These are phyloP conservation scores for Botrytis fragariae DNA, from an alignment of 2,329 filamentous ascomycete genomes.

Conservation along the genomic window DNA sequence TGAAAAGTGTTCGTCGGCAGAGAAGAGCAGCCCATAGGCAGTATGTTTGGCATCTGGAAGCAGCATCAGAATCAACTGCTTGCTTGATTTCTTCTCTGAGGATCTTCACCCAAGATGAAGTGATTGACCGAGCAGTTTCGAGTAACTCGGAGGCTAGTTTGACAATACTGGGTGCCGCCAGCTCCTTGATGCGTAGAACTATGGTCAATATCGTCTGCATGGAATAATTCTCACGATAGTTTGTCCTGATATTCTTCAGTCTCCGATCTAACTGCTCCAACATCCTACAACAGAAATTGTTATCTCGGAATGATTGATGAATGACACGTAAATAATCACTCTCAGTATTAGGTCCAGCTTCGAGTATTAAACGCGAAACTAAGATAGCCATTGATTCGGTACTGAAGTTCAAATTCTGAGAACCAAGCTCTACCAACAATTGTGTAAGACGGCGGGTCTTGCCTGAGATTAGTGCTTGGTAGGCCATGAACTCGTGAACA, in stretches of 20 bases:
- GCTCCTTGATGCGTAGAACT: slow-evolving; percentile 41
- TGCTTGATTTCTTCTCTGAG: slow-evolving; percentile 48
- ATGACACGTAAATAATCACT: slow-evolving; percentile 43
- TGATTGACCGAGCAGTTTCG: slow-evolving; percentile 43
- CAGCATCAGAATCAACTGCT: slow-evolving; percentile 40
- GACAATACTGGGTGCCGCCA: slow-evolving; percentile 7
- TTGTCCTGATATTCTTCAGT: slow-evolving; percentile 48
- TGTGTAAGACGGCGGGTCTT: slow-evolving; percentile 47
- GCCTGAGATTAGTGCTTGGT: slow-evolving; percentile 46
- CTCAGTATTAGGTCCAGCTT: slow-evolving; percentile 50
- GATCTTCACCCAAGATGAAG: slow-evolving; percentile 48
- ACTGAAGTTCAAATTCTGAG: slow-evolving; percentile 59
- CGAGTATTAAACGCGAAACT: slow-evolving; percentile 51
- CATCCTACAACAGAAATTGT: slow-evolving; percentile 49
- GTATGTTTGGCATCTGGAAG: slow-evolving; percentile 44
- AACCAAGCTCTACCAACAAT: slow-evolving; percentile 50
- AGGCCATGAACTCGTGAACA: slow-evolving; percentile 49
- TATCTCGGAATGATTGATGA: slow-evolving; percentile 52
- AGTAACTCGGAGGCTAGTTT: slow-evolving; percentile 40
- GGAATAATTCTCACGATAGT: slow-evolving; percentile 56
- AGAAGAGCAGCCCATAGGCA: slow-evolving; percentile 56
- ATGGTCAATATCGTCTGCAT: slow-evolving; percentile 59
- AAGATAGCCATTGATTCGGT: slow-evolving; percentile 49
- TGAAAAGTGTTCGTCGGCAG: slow-evolving; percentile 49
- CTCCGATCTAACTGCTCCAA: slow-evolving; percentile 47